Evolutionary conservation across 306 rosid genomes (phyloP).

Genomic region (Prinsepia uniflora): DNA sequence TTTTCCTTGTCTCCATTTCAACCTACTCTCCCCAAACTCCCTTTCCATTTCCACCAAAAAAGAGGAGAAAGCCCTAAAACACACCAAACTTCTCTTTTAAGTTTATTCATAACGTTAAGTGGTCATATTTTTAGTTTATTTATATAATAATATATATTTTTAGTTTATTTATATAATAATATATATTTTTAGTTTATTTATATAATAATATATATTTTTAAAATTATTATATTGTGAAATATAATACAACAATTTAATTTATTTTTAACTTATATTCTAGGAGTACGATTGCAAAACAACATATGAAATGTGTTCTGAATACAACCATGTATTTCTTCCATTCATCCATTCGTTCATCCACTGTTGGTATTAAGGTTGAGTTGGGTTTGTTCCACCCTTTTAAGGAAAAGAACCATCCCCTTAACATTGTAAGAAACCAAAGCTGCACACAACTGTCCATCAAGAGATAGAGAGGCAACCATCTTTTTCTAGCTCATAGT

Average conservation of each 20-base stretch:
- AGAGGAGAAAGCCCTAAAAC: constrained; percentile 11
- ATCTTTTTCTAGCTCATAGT: constrained; percentile 21
- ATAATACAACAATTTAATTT: no score
- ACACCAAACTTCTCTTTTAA: constrained; percentile 22
- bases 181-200: no score
- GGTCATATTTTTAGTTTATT: no score
- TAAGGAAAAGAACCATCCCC: constrained; percentile 33
- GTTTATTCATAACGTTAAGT: no score
- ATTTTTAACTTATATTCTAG: no score
- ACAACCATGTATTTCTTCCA: no score
- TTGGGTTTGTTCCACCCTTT: constrained; percentile 46
- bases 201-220: no score
- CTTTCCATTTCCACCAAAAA: constrained; percentile 25
- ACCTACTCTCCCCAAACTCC: constrained; percentile 27
- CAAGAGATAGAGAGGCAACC: not conserved
- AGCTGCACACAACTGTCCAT: constrained; percentile 27
- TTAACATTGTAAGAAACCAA: constrained; percentile 41
- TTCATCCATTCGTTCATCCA: not conserved
- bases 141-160: no score
- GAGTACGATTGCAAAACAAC: no score
- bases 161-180: no score
- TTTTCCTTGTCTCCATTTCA: constrained; percentile 54
- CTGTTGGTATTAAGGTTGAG: constrained; percentile 3
- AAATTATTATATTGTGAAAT: no score
- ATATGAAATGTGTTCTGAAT: no score